phyloP scores from a whole-genome alignment of 2,329 filamentous ascomycete species.

The Hyphodiscus sp. region DNA sequence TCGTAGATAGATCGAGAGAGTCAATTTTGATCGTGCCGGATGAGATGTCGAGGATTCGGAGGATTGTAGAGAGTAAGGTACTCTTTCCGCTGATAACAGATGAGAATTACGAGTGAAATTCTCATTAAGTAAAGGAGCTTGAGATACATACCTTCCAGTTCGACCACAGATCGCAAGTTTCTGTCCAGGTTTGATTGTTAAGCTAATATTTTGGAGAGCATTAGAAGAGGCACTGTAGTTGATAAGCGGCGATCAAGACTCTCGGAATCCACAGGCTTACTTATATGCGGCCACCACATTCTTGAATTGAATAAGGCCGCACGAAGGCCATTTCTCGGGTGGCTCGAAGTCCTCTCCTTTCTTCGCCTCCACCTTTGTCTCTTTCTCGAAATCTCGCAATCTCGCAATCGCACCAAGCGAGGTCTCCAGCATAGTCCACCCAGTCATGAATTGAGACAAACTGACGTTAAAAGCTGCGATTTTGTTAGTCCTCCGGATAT shows the following conservation, averaged over 20 bases:
- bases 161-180: conserved; percentile 46
- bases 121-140: conserved; percentile 34
- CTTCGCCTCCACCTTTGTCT: conserved; percentile 20
- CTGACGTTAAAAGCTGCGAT: conserved; percentile 10
- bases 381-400: conserved; percentile 43
- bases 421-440: conserved; percentile 51
- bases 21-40: conserved; percentile 82
- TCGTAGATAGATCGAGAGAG: conserved; percentile 74
- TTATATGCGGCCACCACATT: conserved; percentile 22
- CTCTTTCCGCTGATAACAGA: conserved; percentile 61
- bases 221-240: background rate
- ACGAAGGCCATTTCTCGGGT: conserved; percentile 6
- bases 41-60: conserved; percentile 84
- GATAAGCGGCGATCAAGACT: background rate
- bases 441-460: conserved; percentile 4
- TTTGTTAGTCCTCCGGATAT: background rate
- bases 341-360: background rate
- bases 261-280: background rate
- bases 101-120: background rate
- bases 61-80: conserved; percentile 80
- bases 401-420: conserved; percentile 49
- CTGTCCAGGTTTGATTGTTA: conserved; percentile 56
- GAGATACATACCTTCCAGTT: conserved; percentile 31
- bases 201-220: conserved; percentile 22
- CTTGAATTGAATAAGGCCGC: conserved; percentile 27